These are phyloP conservation scores for Kalmusia sp. DNA, from an alignment of 2,329 filamentous ascomycete species.

Conservation along the genomic window DNA sequence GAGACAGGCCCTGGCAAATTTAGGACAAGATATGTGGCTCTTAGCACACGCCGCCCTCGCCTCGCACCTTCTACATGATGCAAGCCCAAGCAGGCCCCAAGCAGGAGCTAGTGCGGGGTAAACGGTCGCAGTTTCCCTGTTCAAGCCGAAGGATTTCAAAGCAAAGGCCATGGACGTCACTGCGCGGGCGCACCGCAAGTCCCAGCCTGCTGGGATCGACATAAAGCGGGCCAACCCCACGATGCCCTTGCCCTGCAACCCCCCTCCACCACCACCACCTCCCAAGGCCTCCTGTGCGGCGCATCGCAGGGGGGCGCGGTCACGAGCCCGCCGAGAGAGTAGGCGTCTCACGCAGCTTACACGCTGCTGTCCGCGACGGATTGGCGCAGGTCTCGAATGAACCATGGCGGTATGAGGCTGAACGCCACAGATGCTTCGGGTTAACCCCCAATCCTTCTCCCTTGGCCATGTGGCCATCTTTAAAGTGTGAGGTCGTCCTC, in stretches of 20 bases:
- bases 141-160: conserved; percentile 5
- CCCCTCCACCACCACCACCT: no score
- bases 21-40: neutral
- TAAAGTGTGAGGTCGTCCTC: no score
- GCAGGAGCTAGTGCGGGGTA: conserved; percentile 5
- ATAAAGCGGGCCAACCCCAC: neutral
- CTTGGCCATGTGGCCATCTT: no score
- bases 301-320: neutral
- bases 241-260: neutral
- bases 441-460: no score
- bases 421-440: no score
- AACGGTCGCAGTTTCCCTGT: neutral
- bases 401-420: no score
- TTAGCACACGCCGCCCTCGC: neutral
- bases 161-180: conserved; percentile 1
- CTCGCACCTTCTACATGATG: conserved; percentile 1
- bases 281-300: neutral
- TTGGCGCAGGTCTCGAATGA: no score
- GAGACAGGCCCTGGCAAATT: neutral
- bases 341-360: no score
- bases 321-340: no score
- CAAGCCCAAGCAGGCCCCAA: neutral
- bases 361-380: neutral
- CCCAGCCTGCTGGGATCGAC: conserved; percentile 1
- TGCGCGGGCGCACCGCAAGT: neutral